These are phyloP conservation scores for Ramaria rubella DNA, from an alignment of 768 basidiomycete genomes.

Conservation along the genomic window DNA sequence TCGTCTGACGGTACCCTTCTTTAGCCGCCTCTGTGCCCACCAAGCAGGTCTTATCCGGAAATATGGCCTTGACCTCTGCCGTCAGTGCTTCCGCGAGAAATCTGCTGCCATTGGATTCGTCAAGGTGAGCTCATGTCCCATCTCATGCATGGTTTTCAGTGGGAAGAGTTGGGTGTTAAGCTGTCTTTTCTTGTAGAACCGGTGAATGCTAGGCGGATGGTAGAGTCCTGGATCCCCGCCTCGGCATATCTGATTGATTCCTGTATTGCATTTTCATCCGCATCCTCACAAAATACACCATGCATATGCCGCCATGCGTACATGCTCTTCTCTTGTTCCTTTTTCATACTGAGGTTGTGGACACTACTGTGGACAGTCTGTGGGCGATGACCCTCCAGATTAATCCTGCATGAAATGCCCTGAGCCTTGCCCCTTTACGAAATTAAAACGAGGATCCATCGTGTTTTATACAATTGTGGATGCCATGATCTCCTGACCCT, in stretches of 20 bases:
- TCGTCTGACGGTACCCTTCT: not conserved
- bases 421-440: too few relatives aligned
- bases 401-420: too few relatives aligned
- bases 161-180: not conserved
- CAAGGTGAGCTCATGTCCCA: conserved; percentile 65
- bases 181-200: conserved; percentile 30
- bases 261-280: not conserved
- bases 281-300: conserved; percentile 3
- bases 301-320: not conserved
- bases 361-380: too few relatives aligned
- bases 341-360: not conserved
- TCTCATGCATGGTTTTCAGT: not conserved
- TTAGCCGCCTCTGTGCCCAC: conserved; percentile 91
- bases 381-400: too few relatives aligned
- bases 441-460: too few relatives aligned
- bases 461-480: too few relatives aligned
- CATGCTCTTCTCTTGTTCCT: not conserved
- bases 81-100: conserved; percentile 98
- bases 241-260: not conserved
- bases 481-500: too few relatives aligned
- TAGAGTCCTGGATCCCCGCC: not conserved
- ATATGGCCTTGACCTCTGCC: conserved; percentile 94
- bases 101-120: conserved; percentile 87
- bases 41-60: conserved; percentile 97
- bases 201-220: conserved; percentile 28